Percentiles rank a stretch among this genome's conserved stretches.
Conservation (phyloP, 2,329 filamentous ascomycete genomes). For the Penicillium sp. region DNA sequence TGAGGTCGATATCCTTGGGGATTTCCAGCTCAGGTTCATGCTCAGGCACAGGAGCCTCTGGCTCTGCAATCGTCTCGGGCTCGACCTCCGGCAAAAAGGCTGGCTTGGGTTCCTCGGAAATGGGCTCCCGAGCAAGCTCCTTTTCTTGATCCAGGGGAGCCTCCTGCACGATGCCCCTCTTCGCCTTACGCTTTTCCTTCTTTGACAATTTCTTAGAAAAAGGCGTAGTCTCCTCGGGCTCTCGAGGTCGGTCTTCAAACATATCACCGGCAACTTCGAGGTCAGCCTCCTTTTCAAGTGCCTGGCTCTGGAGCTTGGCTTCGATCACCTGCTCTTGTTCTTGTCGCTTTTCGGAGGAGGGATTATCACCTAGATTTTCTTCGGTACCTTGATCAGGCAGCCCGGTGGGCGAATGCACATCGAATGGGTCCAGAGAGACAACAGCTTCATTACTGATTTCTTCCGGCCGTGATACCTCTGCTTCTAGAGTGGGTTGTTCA, state of each 20-base stretch:
- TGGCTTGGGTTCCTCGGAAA: not conserved
- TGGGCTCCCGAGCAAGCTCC: not conserved
- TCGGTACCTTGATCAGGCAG: not conserved
- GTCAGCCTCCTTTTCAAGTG: slow-evolving; percentile 5
- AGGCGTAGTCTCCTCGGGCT: slow-evolving; percentile 2
- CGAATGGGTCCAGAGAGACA: slow-evolving; percentile 1
- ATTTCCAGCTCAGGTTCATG: not conserved
- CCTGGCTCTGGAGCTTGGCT: not conserved
- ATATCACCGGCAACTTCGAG: not conserved
- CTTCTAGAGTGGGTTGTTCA: not conserved
- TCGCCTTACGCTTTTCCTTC: slow-evolving; percentile 26
- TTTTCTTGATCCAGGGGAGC: not conserved
- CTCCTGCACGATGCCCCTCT: slow-evolving; percentile 11
- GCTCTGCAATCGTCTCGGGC: not conserved
- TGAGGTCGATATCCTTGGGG: slow-evolving; percentile 1
- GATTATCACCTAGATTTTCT: not conserved
- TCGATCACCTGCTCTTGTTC: not conserved
- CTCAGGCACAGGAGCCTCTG: not conserved
- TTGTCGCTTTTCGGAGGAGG: not conserved
- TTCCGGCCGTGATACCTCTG: not conserved
- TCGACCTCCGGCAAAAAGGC: not conserved
- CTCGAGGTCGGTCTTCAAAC: not conserved
- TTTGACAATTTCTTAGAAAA: slow-evolving; percentile 22
- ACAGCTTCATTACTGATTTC: not conserved
- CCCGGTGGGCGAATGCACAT: not conserved